Conservation (phyloP, 345 rosid genomes). For the Conringia planisiliqua region DNA sequence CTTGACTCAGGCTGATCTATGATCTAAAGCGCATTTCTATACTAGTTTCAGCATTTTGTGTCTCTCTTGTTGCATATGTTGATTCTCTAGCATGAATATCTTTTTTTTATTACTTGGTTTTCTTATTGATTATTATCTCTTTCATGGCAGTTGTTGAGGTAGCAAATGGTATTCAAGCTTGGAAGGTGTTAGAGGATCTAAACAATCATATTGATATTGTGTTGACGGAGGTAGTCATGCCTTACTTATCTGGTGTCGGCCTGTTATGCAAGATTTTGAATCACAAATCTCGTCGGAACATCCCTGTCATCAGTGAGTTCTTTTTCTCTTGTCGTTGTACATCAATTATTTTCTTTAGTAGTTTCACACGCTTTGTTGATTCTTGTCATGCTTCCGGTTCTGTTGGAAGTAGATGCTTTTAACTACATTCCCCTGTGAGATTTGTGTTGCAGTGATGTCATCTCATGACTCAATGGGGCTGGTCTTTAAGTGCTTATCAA, state of each 20-base stretch:
- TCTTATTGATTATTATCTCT: not conserved
- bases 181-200: conserved; percentile 70
- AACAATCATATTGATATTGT: conserved; percentile 67
- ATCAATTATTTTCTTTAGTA: not conserved
- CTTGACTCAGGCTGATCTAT: not conserved
- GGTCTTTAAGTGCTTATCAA: conserved; percentile 82
- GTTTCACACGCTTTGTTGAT: conserved; percentile 13
- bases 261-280: conserved; percentile 73
- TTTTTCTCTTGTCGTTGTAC: conserved; percentile 5
- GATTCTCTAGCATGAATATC: not conserved
- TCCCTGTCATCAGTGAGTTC: conserved; percentile 81
- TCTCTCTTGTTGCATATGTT: not conserved
- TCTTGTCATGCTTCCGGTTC: conserved; percentile 18
- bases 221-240: conserved; percentile 81
- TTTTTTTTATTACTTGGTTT: not conserved
- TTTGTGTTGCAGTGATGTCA: conserved; percentile 74
- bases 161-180: conserved; percentile 72
- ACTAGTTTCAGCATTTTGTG: conserved; percentile 19
- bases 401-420: conserved; percentile 30
- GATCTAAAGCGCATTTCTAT: not conserved
- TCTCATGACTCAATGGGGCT: conserved; percentile 80
- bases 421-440: conserved; percentile 24
- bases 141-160: conserved; percentile 52
- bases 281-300: conserved; percentile 61
- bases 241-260: conserved; percentile 64